phyloP scores from a whole-genome alignment of 495 filamentous ascomycete species.

The Neurospora sp. region DNA sequence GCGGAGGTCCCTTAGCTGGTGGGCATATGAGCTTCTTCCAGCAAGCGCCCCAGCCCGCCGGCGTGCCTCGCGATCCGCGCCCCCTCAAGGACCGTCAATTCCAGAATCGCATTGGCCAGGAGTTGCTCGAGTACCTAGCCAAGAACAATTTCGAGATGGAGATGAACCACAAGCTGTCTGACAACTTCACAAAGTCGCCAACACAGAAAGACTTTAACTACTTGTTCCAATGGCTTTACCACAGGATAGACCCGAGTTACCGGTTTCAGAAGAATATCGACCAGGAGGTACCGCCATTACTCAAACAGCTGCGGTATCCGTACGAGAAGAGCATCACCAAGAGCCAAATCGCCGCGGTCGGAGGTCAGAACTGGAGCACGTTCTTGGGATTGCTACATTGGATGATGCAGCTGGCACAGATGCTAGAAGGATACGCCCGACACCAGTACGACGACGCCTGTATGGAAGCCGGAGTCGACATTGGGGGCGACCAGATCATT shows the following conservation, averaged over 20 bases:
- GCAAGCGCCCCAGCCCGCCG: slow-evolving; percentile 65
- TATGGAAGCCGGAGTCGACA: slow-evolving; percentile 71
- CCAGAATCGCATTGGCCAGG: slow-evolving; percentile 72
- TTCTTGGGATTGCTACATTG: slow-evolving; percentile 93
- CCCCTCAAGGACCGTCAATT: slow-evolving; percentile 74
- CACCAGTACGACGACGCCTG: slow-evolving; percentile 85
- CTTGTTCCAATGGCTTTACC: slow-evolving; percentile 97
- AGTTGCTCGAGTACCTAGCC: slow-evolving; percentile 83
- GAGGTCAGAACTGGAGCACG: slow-evolving; percentile 89
- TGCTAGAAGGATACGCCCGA: slow-evolving; percentile 67
- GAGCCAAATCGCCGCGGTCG: slow-evolving; percentile 85
- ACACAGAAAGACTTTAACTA: slow-evolving; percentile 96
- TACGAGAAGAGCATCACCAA: slow-evolving; percentile 92
- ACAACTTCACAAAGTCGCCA: slow-evolving; percentile 82
- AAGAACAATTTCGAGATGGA: slow-evolving; percentile 93
- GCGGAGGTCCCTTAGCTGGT: slow-evolving; percentile 32
- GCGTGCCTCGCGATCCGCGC: slow-evolving; percentile 77
- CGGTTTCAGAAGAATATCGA: slow-evolving; percentile 87
- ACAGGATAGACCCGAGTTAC: slow-evolving; percentile 85
- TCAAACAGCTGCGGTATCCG: slow-evolving; percentile 90
- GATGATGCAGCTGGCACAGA: slow-evolving; percentile 94
- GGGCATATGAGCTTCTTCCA: slow-evolving; percentile 88
- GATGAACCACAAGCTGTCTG: slow-evolving; percentile 81
- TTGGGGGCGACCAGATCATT: slow-evolving; percentile 80
- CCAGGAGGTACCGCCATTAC: slow-evolving; percentile 78